Base-by-base conservation (phyloP, 1,284 basidiomycete species). In the Leccinum insolens region DNA sequence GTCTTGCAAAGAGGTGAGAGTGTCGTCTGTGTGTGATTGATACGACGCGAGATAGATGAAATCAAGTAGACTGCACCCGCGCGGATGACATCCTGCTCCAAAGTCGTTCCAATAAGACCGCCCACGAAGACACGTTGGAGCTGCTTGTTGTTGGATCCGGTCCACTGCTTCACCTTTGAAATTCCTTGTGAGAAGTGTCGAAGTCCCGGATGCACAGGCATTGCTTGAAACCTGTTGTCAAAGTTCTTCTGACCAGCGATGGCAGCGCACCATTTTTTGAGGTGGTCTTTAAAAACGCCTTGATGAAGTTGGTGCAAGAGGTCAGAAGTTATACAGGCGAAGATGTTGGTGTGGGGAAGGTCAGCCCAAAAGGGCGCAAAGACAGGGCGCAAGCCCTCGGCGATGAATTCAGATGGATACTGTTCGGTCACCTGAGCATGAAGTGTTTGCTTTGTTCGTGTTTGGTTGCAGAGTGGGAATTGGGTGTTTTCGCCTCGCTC, bases 281-380 rank as follows among this genome's bases (percentile, higher is more conserved):
- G 22, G 4, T 67, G 41, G 12, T 68, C 65, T 3, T 68, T 68
- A 46, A 68, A 9, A 3, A 68, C 2, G 0, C 57, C 57, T 59
- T 59, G 57, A 59, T 59, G 57, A 15, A 59, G 57, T 31, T 59
- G 57, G 7, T 59, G 28, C 12, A 59, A n/a, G 17, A 59, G 25
- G 28, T 59, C 57, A 20, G 57, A 59, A 25, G 57, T 31, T 12
- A 59, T 59, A 28, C 14, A 22, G 0, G 17, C 12, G 15, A 59
- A 59, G 22, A 59, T 59, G 20, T 59, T 2, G 28, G 57, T 20
- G 57, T 59, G 28, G 17, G 57, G 57, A 59, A 59, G 57, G 28
- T n/a, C 17, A 22, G 15, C 22, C 57, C 57, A 59, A 12, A 59
- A 59, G 11, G 57, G 57, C 12, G 2, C 41, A 46, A 68, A 68